Percentiles rank a stretch among this genome's conserved stretches.
phyloP scores from a whole-genome alignment of 768 basidiomycete genomes.

The Termitomyces bulborhizus region DNA sequence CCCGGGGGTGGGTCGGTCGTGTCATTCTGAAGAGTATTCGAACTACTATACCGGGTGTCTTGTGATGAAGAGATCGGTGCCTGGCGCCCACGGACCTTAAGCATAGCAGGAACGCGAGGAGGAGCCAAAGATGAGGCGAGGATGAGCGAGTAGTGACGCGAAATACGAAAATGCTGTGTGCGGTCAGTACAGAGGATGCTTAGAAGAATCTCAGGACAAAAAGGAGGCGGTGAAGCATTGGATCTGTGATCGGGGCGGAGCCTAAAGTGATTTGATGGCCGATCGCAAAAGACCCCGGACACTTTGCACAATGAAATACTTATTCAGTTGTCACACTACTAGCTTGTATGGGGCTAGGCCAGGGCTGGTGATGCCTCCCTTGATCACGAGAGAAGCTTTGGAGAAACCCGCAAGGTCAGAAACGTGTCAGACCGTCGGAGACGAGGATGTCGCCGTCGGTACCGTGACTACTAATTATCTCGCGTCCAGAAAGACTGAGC shows the following conservation, averaged over 20 bases:
- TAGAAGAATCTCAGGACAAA: neutral
- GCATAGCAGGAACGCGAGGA: neutral
- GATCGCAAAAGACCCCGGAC: neutral
- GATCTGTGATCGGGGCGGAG: neutral
- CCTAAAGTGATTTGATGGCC: neutral
- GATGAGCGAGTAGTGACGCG: neutral
- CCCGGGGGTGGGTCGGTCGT: neutral
- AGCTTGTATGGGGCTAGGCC: neutral
- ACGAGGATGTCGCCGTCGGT: neutral
- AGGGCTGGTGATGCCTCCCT: neutral
- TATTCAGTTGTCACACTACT: neutral
- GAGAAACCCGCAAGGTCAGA: neutral
- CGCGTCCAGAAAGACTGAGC: neutral
- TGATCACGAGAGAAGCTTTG: neutral
- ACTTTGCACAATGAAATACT: neutral
- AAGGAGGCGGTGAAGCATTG: neutral
- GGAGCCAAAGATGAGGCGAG: neutral
- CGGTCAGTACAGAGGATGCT: too few species aligned
- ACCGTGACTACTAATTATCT: neutral
- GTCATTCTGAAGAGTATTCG: neutral
- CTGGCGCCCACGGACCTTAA: neutral
- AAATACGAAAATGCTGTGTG: neutral
- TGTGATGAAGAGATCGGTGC: neutral
- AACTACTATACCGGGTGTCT: too few species aligned
- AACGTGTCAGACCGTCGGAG: constrained; percentile 1